Conservation (phyloP, 139 green algal species). For the Closterium sp. region DNA sequence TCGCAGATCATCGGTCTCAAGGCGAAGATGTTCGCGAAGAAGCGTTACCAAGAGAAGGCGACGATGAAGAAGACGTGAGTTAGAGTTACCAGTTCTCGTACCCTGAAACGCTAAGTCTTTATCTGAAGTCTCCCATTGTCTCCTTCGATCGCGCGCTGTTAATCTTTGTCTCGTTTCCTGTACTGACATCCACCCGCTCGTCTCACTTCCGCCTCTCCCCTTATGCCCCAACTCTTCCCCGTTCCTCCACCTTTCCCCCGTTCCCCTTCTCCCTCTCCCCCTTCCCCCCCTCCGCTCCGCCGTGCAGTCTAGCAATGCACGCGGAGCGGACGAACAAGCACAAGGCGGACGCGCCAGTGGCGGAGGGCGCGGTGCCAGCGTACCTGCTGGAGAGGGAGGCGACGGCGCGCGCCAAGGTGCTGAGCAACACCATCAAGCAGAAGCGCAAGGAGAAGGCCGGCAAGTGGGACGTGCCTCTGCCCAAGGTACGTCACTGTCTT, state of each 20-base stretch:
- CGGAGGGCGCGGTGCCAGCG: conserved; percentile 86
- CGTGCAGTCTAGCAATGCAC: conserved; percentile 86
- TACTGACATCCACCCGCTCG: not conserved
- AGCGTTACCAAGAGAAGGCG: conserved; percentile 94
- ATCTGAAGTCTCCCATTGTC: not conserved
- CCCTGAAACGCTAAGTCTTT: not conserved
- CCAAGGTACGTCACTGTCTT: conserved; percentile 80
- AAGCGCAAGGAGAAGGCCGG: conserved; percentile 99
- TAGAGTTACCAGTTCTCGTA: not conserved
- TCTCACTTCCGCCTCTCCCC: not conserved
- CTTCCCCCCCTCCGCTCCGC: not conserved
- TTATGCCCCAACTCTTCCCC: not conserved
- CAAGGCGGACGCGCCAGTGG: conserved; percentile 82
- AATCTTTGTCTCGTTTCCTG: not conserved
- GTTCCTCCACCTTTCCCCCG: not conserved
- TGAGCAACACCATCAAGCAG: conserved; percentile 99
- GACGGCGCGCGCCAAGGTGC: conserved; percentile 87
- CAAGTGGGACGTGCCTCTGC: conserved; percentile 99
- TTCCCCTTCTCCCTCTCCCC: not conserved
- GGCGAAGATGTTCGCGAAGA: conserved; percentile 97
- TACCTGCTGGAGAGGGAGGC: conserved; percentile 99
- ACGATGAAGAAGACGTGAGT: conserved; percentile 94
- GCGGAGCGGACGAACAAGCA: conserved; percentile 90
- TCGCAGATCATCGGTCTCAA: conserved; percentile 83
- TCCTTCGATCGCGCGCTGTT: not conserved